Conservation (phyloP, 148 eudicot species). For the Diospyros lotus region DNA sequence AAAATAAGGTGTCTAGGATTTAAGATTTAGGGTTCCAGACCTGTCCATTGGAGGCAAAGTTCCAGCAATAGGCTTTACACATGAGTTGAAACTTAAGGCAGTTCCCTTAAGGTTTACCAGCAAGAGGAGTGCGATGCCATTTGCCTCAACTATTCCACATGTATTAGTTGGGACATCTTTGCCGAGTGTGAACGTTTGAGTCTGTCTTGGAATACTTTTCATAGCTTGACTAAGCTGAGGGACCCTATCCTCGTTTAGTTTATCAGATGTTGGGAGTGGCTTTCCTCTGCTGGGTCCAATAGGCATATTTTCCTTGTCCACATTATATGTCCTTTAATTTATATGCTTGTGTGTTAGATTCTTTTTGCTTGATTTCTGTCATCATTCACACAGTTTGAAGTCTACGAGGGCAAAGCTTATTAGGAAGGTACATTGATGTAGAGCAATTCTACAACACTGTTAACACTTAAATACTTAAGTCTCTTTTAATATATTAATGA, state of each 20-base stretch:
- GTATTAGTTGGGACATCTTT: too few relatives aligned
- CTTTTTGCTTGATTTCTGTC: background rate
- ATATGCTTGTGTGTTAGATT: background rate
- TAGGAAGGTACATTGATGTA: conserved; percentile 53
- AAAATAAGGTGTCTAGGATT: too few relatives aligned
- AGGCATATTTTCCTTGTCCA: background rate
- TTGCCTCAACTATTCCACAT: too few relatives aligned
- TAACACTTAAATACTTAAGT: too few relatives aligned
- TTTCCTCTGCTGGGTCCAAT: background rate
- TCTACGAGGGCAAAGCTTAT: conserved; percentile 78
- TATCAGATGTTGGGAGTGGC: background rate
- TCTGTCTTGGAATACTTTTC: background rate
- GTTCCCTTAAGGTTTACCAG: too few relatives aligned
- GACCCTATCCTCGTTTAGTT: background rate
- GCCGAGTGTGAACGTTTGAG: background rate
- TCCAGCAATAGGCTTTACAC: too few relatives aligned
- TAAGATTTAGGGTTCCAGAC: too few relatives aligned
- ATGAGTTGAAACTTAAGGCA: too few relatives aligned
- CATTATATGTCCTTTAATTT: background rate
- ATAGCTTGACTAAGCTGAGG: background rate
- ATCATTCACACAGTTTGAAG: conserved; percentile 61
- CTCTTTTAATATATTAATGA: too few relatives aligned
- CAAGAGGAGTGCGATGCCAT: too few relatives aligned
- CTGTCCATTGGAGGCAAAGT: too few relatives aligned
- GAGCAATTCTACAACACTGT: background rate